Evolutionary conservation across 2,329 filamentous ascomycete genomes (phyloP), one percentile per base, ranked within the genome.

Genomic region (Fusarium cicatricum): DNA sequence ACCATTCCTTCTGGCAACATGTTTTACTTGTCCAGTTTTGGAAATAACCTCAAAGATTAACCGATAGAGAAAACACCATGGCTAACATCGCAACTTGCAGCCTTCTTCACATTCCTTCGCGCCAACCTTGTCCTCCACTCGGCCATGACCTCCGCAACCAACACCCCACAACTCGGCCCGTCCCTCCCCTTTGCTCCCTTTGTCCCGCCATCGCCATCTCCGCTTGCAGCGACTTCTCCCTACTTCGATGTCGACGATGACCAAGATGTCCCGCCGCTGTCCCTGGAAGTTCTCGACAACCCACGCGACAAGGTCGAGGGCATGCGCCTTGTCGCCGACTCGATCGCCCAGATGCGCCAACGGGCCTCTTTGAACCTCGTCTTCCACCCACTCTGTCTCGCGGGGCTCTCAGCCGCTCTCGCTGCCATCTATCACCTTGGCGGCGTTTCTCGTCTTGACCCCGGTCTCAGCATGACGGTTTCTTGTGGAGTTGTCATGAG

Each of bases 61-160:
- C 8, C 17, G 15, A 39, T 3, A 26, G 14, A 32, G 14, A 44
- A 53, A 57, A 49, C 44, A 63, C 34, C 47, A 46, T 43, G 45
- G 40, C 63, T 67, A 65, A 67, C 43, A 55, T 45, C 19, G 7
- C 47, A 19, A 44, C 39, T 40, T 21, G 56, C 74, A 95, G 91
- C 90, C 21, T 95, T 95, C 79, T 89, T 95, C 75, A 89, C 87
- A 51, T 94, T 91, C 66, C 82, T 95, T 14, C 87, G 90, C 65
- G 90, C 90, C 61, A 95, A 95, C 70, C 84, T 95, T 50, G 87
- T 88, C 66, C 86, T 94, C 53, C 82, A 80, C 45, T 86, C 80
- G 58, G 77, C 85, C 52, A 75, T 89, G 61, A 84, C 87, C 38
- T 88, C 88, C 42, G 82, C 85, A 56, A 80, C 81, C 51, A 88